Conservation (phyloP, 805 yeast species). For the Wickerhamomyces bovis region DNA sequence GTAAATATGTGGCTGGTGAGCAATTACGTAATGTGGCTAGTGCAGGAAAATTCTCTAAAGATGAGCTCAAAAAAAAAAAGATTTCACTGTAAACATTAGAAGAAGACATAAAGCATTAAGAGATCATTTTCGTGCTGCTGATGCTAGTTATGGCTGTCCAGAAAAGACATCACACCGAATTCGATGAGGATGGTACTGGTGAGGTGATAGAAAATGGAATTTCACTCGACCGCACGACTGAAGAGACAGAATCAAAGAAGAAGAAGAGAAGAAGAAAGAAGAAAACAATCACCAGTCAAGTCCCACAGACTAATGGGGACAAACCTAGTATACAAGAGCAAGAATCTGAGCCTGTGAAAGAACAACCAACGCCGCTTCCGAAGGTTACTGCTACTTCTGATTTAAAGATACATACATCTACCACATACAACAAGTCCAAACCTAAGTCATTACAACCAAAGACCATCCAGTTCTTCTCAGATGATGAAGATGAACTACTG, state of each 20-base stretch:
- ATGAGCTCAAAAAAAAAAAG: not conserved
- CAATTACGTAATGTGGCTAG: not conserved
- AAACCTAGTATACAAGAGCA: slow-evolving; percentile 2
- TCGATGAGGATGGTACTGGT: slow-evolving; percentile 3
- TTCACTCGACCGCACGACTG: not conserved
- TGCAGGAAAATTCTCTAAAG: not conserved
- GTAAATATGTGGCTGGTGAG: slow-evolving; percentile 4
- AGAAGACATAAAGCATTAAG: not conserved
- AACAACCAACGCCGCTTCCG: not conserved
- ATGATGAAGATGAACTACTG: slow-evolving; percentile 28
- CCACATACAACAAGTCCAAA: slow-evolving; percentile 3
- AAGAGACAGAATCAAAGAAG: slow-evolving; percentile 2
- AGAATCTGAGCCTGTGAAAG: not conserved
- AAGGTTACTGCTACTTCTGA: not conserved
- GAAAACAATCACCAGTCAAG: slow-evolving; percentile 4
- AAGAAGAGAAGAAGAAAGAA: slow-evolving; percentile 16
- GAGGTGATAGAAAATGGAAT: not conserved
- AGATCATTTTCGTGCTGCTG: not conserved
- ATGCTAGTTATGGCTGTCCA: not conserved
- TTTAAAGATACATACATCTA: not conserved
- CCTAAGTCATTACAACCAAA: slow-evolving; percentile 17
- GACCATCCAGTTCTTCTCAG: slow-evolving; percentile 32
- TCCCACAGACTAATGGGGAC: not conserved
- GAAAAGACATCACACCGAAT: slow-evolving; percentile 10
- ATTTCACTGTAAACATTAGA: not conserved